Evolutionary conservation across 176 grass and related monocot genomes (phyloP).

Genomic region (Musa schizocarpa): DNA sequence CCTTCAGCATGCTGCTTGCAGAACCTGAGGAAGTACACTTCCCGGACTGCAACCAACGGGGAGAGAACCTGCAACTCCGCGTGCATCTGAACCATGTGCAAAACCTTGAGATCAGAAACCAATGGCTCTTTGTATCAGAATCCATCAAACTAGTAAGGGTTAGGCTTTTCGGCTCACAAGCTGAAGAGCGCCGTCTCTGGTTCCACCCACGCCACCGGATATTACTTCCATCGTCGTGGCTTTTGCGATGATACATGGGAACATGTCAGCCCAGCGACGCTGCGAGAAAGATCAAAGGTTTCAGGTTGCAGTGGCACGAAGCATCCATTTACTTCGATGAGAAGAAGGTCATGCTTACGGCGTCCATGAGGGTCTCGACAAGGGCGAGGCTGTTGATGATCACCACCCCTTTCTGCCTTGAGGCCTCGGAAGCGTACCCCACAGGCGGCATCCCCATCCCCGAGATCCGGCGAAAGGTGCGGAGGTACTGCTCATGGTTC

Average conservation of each 20-base stretch:
- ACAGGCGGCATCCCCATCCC: slow-evolving; percentile 37
- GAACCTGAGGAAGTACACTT: slow-evolving; percentile 18
- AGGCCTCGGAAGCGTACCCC: slow-evolving; percentile 59
- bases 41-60: slow-evolving; percentile 10
- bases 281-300: slow-evolving; percentile 1
- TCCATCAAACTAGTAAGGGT: neutral
- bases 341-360: slow-evolving; percentile 18
- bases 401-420: slow-evolving; percentile 56
- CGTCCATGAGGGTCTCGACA: slow-evolving; percentile 86
- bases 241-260: slow-evolving; percentile 74
- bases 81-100: neutral
- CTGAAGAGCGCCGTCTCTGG: slow-evolving; percentile 77
- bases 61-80: slow-evolving; percentile 20
- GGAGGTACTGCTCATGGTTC: slow-evolving; percentile 65
- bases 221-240: slow-evolving; percentile 65
- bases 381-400: slow-evolving; percentile 64
- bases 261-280: slow-evolving; percentile 84
- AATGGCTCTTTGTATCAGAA: no score
- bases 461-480: slow-evolving; percentile 37
- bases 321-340: no score
- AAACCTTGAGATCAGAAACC: neutral
- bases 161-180: slow-evolving; percentile 42
- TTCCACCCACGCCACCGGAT: slow-evolving; percentile 71
- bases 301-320: neutral
- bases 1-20: slow-evolving; percentile 19